These are phyloP conservation scores for Flaveria linearis DNA, from an alignment of 129 eudicot genomes.

Conservation along the genomic window DNA sequence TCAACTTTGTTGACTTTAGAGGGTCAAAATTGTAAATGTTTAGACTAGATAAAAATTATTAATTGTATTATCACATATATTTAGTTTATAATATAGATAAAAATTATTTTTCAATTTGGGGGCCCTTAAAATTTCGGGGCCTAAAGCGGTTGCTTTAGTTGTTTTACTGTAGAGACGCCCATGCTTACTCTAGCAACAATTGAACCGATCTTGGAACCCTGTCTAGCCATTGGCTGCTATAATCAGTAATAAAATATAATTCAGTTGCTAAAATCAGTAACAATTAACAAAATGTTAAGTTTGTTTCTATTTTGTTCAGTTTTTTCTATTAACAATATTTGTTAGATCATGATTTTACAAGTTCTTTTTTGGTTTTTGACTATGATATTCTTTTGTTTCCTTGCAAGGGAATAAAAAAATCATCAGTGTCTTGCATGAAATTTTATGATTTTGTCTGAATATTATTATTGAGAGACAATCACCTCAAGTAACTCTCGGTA, in stretches of 20 bases:
- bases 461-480: background rate
- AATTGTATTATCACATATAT: no score
- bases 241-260: background rate
- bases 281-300: background rate
- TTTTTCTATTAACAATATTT: background rate
- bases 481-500: constrained; percentile 17
- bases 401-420: background rate
- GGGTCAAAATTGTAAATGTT: no score
- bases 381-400: background rate
- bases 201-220: no score
- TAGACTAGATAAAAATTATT: no score
- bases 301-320: background rate
- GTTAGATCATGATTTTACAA: background rate
- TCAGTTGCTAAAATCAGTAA: background rate
- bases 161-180: no score
- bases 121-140: no score
- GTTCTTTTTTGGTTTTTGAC: background rate
- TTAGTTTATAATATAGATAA: no score
- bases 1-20: no score
- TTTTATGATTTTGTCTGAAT: background rate
- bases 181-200: no score
- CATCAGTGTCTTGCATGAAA: constrained; percentile 11
- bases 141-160: no score
- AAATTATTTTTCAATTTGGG: no score
- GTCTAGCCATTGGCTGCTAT: background rate